These are phyloP conservation scores for Solanum hybrid DNA, from an alignment of 305 asterid genomes.

Conservation along the genomic window DNA sequence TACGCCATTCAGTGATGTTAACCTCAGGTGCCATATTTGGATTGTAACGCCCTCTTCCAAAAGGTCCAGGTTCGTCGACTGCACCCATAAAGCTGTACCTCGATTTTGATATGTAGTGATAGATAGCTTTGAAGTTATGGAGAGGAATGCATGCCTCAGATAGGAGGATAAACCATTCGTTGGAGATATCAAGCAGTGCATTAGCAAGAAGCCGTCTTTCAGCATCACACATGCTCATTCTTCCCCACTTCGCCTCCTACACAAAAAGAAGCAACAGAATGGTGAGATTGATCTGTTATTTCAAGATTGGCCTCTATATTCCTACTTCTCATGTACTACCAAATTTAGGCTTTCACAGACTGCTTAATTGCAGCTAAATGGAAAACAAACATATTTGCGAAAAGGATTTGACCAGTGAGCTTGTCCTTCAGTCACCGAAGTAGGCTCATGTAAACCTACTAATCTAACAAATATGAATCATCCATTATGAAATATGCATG, in stretches of 20 bases:
- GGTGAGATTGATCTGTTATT: neutral
- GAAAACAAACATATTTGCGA: neutral
- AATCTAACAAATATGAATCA: neutral
- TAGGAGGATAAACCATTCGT: constrained; percentile 32
- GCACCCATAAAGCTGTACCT: constrained; percentile 30
- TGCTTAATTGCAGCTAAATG: neutral
- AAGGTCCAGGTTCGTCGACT: constrained; percentile 29
- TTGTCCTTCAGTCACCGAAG: neutral
- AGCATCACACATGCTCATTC: constrained; percentile 41
- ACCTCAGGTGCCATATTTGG: constrained; percentile 28
- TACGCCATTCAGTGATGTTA: constrained; percentile 27
- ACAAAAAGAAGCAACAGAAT: neutral
- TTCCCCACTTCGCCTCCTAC: constrained; percentile 40
- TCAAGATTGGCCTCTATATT: neutral
- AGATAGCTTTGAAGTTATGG: constrained; percentile 18
- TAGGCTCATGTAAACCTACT: neutral
- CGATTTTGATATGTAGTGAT: constrained; percentile 28
- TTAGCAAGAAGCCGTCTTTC: constrained; percentile 41
- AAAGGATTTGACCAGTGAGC: neutral
- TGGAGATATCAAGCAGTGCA: constrained; percentile 34
- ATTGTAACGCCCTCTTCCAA: constrained; percentile 32
- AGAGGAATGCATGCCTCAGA: constrained; percentile 46
- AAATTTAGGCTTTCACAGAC: neutral
- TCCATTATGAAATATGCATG: neutral
- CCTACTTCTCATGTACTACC: neutral